phyloP scores from a whole-genome alignment of 2,329 filamentous ascomycete species.

The Neofusicoccum ribis region DNA sequence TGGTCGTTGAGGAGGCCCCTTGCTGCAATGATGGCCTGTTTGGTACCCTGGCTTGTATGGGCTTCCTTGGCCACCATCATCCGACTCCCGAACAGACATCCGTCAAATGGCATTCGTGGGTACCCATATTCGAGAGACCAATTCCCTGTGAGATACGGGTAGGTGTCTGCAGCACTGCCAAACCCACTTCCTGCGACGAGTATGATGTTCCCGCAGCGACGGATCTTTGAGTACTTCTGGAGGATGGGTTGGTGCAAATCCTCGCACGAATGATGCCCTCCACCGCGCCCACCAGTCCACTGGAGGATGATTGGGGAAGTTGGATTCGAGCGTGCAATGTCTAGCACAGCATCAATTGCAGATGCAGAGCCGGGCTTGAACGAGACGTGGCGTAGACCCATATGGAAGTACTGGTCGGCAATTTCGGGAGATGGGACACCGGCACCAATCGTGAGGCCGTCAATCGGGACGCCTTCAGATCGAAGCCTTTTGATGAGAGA shows the following conservation, averaged over 20 bases:
- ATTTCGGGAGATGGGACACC: constrained; percentile 93
- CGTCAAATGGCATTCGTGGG: constrained; percentile 92
- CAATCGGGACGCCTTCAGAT: constrained; percentile 84
- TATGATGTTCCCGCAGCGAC: constrained; percentile 83
- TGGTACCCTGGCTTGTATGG: constrained; percentile 81
- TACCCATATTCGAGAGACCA: constrained; percentile 90
- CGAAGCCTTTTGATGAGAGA: constrained; percentile 78
- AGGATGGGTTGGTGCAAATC: constrained; percentile 93
- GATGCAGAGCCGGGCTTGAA: constrained; percentile 95
- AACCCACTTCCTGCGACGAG: constrained; percentile 90
- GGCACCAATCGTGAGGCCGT: constrained; percentile 88
- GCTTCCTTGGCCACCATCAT: constrained; percentile 96
- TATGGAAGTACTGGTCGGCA: constrained; percentile 87
- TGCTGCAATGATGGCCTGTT: constrained; percentile 87
- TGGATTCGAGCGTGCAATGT: constrained; percentile 89
- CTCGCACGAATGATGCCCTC: constrained; percentile 92
- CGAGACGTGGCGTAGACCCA: constrained; percentile 87
- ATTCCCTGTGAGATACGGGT: constrained; percentile 84
- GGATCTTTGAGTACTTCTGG: constrained; percentile 87
- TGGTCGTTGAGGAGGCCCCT: constrained; percentile 76
- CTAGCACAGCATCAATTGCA: constrained; percentile 85
- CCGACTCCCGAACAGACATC: constrained; percentile 84
- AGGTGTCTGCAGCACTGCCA: constrained; percentile 85
- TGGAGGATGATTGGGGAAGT: constrained; percentile 90
- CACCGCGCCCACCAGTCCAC: constrained; percentile 92